Conservation (phyloP, 2,329 filamentous ascomycete species). For the Ambrosiella xylebori region DNA sequence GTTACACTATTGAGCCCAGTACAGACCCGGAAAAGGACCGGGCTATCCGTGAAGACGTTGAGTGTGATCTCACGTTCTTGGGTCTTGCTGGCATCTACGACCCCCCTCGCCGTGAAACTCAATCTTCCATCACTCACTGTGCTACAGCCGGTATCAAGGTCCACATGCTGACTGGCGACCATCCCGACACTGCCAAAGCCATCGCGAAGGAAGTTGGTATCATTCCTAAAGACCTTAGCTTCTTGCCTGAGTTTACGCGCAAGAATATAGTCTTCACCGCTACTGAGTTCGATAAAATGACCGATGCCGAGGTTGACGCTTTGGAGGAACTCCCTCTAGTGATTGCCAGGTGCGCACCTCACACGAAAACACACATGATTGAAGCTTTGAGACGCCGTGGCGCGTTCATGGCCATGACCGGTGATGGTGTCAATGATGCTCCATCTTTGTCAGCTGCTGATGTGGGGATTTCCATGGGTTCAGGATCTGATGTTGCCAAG, state of each 20-base stretch:
- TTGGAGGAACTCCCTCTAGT: constrained; percentile 63
- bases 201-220: constrained; percentile 69
- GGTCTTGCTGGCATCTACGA: constrained; percentile 81
- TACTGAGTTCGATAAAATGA: constrained; percentile 60
- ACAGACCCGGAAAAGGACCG: constrained; percentile 20
- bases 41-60: constrained; percentile 41
- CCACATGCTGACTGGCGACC: constrained; percentile 74
- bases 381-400: constrained; percentile 65
- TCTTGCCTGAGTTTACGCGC: constrained; percentile 45
- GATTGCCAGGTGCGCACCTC: constrained; percentile 67
- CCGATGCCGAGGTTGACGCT: constrained; percentile 57
- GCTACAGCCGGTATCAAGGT: constrained; percentile 59
- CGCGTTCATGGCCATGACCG: constrained; percentile 71
- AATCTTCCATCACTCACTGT: constrained; percentile 51
- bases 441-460: constrained; percentile 67
- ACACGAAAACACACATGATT: constrained; percentile 83
- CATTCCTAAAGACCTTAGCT: constrained; percentile 43
- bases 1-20: constrained; percentile 23
- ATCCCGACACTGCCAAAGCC: constrained; percentile 59
- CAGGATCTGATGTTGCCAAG: constrained; percentile 72
- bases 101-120: constrained; percentile 67
- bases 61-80: constrained; percentile 51
- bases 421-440: constrained; percentile 75
- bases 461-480: constrained; percentile 83
- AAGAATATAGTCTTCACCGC: constrained; percentile 57